Percentiles rank a stretch among this genome's conserved stretches.
These are phyloP conservation scores for Aspergillus baeticus DNA, from an alignment of 495 filamentous ascomycete genomes.

Conservation along the genomic window DNA sequence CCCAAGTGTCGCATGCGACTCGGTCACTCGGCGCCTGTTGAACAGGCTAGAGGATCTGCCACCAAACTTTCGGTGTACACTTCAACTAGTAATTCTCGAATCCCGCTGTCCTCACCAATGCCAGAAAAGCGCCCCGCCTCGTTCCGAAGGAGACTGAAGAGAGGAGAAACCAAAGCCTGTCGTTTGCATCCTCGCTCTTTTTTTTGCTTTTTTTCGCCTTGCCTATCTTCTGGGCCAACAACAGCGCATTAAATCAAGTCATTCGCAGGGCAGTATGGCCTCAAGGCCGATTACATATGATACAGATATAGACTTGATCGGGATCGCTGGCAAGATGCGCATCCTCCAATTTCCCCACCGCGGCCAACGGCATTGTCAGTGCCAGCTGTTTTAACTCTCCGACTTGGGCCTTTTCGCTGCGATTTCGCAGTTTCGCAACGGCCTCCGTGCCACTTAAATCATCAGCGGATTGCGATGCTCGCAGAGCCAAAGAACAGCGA, in stretches of 20 bases:
- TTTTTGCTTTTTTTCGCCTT: slow-evolving; percentile 8
- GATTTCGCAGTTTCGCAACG: not conserved
- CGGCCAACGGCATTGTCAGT: slow-evolving; percentile 23
- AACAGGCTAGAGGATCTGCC: not conserved
- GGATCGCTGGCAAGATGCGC: slow-evolving; percentile 15
- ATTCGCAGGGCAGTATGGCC: not conserved
- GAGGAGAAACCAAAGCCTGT: not conserved
- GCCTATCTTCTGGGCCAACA: not conserved
- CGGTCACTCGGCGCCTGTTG: not conserved
- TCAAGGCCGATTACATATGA: slow-evolving; percentile 12
- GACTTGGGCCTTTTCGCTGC: not conserved
- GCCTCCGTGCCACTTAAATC: not conserved
- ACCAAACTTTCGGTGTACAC: slow-evolving; percentile 18
- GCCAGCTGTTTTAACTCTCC: slow-evolving; percentile 15
- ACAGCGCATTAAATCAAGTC: not conserved
- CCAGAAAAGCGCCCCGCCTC: slow-evolving; percentile 11
- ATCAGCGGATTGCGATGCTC: not conserved
- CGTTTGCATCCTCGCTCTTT: slow-evolving; percentile 3
- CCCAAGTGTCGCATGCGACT: slow-evolving; percentile 1
- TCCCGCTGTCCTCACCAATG: not conserved
- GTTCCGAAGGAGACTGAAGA: slow-evolving; percentile 9
- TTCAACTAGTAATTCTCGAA: slow-evolving; percentile 9
- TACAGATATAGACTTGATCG: slow-evolving; percentile 12
- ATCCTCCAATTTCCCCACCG: slow-evolving; percentile 17
- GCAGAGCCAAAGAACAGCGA: not conserved